Base-by-base conservation (phyloP, 1,139 yeast genomes). In the Geotrichum citri-aurantii region DNA sequence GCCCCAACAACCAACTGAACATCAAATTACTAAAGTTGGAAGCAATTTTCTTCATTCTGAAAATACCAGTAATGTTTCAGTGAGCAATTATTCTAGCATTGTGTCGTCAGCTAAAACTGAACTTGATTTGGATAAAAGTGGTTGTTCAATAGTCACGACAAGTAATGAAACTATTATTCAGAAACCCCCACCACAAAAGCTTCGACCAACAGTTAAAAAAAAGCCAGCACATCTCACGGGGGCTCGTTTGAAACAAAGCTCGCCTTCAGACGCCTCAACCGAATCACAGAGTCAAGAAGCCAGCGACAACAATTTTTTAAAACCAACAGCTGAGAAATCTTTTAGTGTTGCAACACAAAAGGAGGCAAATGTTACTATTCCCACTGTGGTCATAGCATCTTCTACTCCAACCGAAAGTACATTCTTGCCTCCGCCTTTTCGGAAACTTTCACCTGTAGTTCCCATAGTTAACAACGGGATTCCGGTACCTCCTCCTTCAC, bases 381-480 rank as follows among this genome's bases (percentile, higher is more conserved):
- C 56, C 23, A 37, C 27, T 8, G 31, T 47, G 12, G 51, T 48
- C 7, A 24, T 42, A 19, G 37, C 56, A 27, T 40, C 52, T 2
- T 37, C 27, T 14, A 19, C 46, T 21, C 27, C 40, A 11, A 17
- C 19, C 8, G 40, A 24, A 37, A n/a, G 42, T 12, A 27, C 40
- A 7, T 51, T 54, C 21, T 46, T 54, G 1, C 57, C 60, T 33
- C 60, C 59, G 19, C 59, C 60, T 5, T 52, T 54, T 51, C 60
- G 54, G 2, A 54, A 56, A 17, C 54, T 55, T 14, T 42, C 58
- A 1, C 55, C 58, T 33, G 55, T 27, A 17, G 40, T 51, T 29
- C 44, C 53, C 14, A 19, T 37, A 40, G 26, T 49, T 33, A 17
- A 26, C 10, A 24, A 40, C 10, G 19, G 50, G 21, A 44, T 50